Conservation (phyloP, 2,329 filamentous ascomycete species). For the Penicillium sp. region DNA sequence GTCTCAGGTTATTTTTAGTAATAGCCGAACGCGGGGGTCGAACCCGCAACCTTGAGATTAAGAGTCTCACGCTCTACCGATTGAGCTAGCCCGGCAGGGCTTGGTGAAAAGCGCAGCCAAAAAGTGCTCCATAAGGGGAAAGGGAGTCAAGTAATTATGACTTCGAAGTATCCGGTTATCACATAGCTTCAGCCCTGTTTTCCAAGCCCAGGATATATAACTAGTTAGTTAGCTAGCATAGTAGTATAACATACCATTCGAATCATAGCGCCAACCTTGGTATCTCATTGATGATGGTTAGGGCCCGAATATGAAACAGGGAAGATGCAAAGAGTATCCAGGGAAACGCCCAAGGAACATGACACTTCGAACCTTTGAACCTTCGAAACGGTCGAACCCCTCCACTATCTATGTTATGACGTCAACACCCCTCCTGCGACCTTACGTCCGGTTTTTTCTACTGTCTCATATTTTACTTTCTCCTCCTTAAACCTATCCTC, state of each 20-base stretch:
- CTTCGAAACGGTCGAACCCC: not conserved
- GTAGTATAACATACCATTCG: no score
- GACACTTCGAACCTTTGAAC: not conserved
- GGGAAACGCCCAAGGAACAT: not conserved
- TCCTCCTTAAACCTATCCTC: not conserved
- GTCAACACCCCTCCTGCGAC: not conserved
- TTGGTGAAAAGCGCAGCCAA: not conserved
- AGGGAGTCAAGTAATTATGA: no score
- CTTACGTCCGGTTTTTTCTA: not conserved
- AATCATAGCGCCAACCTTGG: no score
- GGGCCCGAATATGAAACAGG: not conserved
- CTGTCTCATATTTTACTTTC: not conserved
- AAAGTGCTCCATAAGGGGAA: no score
- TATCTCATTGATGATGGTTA: no score
- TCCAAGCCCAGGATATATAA: no score
- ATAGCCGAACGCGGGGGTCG: slow-evolving; percentile 41
- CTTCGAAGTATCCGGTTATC: no score
- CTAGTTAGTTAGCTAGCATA: no score
- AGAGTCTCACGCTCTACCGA: slow-evolving; percentile 51
- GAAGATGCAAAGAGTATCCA: not conserved
- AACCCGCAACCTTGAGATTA: slow-evolving; percentile 44
- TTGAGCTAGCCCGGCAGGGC: slow-evolving; percentile 47
- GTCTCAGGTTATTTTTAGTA: slow-evolving; percentile 16
- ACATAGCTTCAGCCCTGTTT: no score
- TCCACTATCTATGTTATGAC: not conserved